Conservation (phyloP, 345 rosid genomes). For the Eucalyptus pauciflora region DNA sequence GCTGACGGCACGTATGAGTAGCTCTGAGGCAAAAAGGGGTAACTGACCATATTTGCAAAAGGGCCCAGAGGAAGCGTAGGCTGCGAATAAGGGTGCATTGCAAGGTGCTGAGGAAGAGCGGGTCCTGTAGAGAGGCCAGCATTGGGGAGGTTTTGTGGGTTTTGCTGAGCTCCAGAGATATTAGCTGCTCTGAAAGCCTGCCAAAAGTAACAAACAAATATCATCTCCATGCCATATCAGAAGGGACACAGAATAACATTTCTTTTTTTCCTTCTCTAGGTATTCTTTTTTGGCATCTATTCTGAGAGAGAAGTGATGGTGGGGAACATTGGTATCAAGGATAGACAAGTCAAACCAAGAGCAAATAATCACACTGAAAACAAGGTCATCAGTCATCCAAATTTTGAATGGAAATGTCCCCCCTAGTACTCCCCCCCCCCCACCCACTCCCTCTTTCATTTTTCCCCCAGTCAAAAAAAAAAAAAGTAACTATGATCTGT, state of each 20-base stretch:
- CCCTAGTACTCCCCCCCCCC: background rate
- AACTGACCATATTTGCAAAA: conserved; percentile 80
- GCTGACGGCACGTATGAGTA: conserved; percentile 89
- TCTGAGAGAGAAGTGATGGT: background rate
- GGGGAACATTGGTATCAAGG: background rate
- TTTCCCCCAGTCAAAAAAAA: no score
- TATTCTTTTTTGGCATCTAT: background rate
- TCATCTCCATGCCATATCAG: background rate
- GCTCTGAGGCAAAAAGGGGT: conserved; percentile 87
- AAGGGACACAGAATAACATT: background rate
- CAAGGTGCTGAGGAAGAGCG: conserved; percentile 73
- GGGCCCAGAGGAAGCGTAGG: conserved; percentile 78
- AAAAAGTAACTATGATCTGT: background rate
- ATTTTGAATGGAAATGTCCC: background rate
- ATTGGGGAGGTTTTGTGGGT: conserved; percentile 46
- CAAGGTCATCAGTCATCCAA: background rate
- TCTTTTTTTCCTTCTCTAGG: background rate
- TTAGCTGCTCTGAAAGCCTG: conserved; percentile 60
- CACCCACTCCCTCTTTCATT: no score
- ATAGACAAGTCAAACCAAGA: background rate
- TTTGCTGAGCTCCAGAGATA: conserved; percentile 62
- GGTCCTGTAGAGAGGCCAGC: conserved; percentile 68
- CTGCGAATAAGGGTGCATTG: conserved; percentile 87
- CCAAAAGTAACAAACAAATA: background rate
- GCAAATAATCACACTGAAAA: background rate